Base-by-base conservation (phyloP, 495 filamentous ascomycete genomes). In the Penicillium goetzii region DNA sequence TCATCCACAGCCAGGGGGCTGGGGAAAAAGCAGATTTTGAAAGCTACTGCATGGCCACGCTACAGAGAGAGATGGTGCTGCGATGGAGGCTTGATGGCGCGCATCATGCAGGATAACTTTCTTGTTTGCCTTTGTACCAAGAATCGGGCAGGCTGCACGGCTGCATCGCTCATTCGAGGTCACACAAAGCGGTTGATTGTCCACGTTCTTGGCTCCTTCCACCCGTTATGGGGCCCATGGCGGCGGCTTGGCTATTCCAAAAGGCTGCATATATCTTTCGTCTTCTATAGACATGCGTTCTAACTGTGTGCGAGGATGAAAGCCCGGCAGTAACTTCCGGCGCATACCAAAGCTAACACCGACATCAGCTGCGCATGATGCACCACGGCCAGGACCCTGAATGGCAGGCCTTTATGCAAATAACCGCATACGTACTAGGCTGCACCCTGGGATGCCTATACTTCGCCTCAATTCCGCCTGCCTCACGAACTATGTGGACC, bases 71-170 rank as follows among this genome's bases (percentile, higher is more conserved):
- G 15, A 54, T n/a, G 47, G 6, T 30, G 25, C 9, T 38, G 23
- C 19, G 7, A 58, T 56, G 55, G 65, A 55, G 58, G 55, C 61
- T 54, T 23, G 33, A 66, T 62, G 67, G 59, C 61, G 34, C 61
- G 67, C 67, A 69, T 65, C 30, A 72, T 67, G 69, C 67, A 67
- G 47, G 56, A 59, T 33, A 66, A 63, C 57, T 69, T 69, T 63
- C 67, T 69, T 66, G 67, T 63, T 66, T 69, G 66, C 63, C 63
- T 65, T 58, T 58, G 52, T 58, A 66, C 41, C 45, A 25, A 8
- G 30, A 17, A 21, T 34, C 1, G 47, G 45, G 36, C 25, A 28
- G 32, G 40, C 38, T 43, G 15, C 50, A 32, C 19, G 5, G 10
- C 38, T 62, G 53, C 14, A 32, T 12, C 14, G 47, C 14, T 26